A percentile compares a stretch with the other conserved stretches of the same genome.
Conservation (phyloP, 2,329 filamentous ascomycete species). For the Paecilomyces niveus region DNA sequence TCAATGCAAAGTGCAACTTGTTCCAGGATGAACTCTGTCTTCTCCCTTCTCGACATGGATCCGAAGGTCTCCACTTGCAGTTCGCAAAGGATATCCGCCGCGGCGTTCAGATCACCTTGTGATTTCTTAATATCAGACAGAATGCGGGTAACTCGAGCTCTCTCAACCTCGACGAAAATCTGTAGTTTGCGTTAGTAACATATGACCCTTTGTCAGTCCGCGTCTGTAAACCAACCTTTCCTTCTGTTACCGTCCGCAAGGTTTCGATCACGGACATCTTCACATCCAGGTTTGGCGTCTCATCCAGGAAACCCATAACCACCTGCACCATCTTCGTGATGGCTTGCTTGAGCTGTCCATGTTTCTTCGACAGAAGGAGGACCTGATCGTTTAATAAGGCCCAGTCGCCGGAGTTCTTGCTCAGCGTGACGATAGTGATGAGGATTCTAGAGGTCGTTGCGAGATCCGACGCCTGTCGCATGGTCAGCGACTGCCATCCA, state of each 20-base stretch:
- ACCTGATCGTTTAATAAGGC: slow-evolving; percentile 93
- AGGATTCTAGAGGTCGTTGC: slow-evolving; percentile 87
- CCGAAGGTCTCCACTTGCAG: slow-evolving; percentile 98
- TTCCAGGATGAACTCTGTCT: slow-evolving; percentile 96
- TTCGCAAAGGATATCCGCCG: slow-evolving; percentile 90
- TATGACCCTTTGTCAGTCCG: neutral
- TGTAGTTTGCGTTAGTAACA: slow-evolving; percentile 22
- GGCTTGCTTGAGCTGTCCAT: slow-evolving; percentile 98
- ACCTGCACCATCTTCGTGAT: slow-evolving; percentile 98
- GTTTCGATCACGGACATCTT: slow-evolving; percentile 95
- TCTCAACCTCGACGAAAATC: slow-evolving; percentile 99
- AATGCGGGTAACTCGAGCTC: slow-evolving; percentile 88
- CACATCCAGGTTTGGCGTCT: slow-evolving; percentile 74
- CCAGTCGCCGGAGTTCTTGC: slow-evolving; percentile 91
- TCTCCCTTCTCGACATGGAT: slow-evolving; percentile 93
- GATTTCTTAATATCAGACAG: slow-evolving; percentile 96
- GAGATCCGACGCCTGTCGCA: slow-evolving; percentile 78
- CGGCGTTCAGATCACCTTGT: slow-evolving; percentile 84
- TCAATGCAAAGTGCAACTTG: slow-evolving; percentile 94
- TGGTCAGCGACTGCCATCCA: slow-evolving; percentile 7
- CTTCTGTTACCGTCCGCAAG: slow-evolving; percentile 90
- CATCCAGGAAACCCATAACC: slow-evolving; percentile 85
- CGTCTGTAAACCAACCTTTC: slow-evolving; percentile 55
- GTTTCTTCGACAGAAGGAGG: slow-evolving; percentile 93
- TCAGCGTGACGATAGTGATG: slow-evolving; percentile 83